Evolutionary conservation across 306 rosid genomes (phyloP), one percentile per base, ranked within the genome.

Genomic region (Citrullus mucosospermus): DNA sequence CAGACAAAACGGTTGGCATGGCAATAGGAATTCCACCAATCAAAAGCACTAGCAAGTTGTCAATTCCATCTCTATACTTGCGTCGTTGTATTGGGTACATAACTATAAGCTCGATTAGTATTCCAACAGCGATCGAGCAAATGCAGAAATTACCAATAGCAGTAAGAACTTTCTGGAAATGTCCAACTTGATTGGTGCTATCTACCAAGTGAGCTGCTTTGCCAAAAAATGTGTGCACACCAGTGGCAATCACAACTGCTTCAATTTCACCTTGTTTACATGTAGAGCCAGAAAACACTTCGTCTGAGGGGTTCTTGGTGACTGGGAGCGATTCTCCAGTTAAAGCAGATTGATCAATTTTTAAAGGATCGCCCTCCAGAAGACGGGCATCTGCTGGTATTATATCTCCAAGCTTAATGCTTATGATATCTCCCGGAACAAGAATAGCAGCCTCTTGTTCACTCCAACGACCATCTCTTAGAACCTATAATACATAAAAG

Each of bases 301-400:
- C 99, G 76, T 95, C 99, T 4, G 92, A 88, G 53, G 99, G 91
- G 74, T 88, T 84, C 88, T 95, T 95, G 30, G 99, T 91, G 59
- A 86, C 96, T 1, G 99, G 97, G 75, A 95, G 99, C 44, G 99
- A 95, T 79, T 95, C 99, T 51, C 99, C 99, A 2, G 99, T 95
- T 62, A 95, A 84, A 73, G 99, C 99, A 84, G 99, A 95, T 78
- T 95, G 99, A 81, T 95, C 99, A 82, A 95, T 92, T 80, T 96
- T 95, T 78, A 95, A 81, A 75, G 97, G 90, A 90, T 95, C 99
- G 18, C 99, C 99, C 88, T 95, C 99, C 17, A 95, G 96, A 80
- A 95, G 99, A 74, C 99, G 99, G 18, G 99, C 99, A 84, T 95
- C 99, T 14, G 99, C 99, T 59, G 99, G 99, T 77, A 95, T 83